Base-by-base conservation (phyloP, 129 eudicot genomes). In the Lactuca saligna region DNA sequence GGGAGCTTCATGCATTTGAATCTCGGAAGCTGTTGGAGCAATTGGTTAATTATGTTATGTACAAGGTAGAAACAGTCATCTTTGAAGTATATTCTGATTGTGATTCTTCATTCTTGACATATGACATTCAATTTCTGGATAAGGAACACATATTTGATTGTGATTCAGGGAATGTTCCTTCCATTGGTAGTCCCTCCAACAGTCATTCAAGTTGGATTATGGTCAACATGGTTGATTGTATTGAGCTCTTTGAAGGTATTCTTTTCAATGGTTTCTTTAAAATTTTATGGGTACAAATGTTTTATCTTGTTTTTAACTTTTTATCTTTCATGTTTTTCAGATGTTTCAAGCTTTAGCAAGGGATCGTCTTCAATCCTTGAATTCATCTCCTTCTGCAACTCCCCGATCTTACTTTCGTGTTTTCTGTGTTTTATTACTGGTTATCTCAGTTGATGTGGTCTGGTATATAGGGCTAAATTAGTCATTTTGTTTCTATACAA, bases 331-430 rank as follows among this genome's bases (percentile, higher is more conserved):
- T 42, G 44, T 39, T 7, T 64, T 65, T 50, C 75, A 89, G 98
- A 93, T 93, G 98, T 93, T 93, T 79, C 98, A 93, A 89, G 95
- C 96, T 57, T 83, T 93, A 76, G 95, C 96, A 63, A 86, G 92
- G 79, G 98, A 93, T 57, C 88, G 98, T 61, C 98, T 92, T 67
- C 96, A 92, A 63, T 91, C 95, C 17, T 58, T 92, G 76, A 92
- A 92, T 81, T 95, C 96, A 61, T 92, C 98, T 84, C 98, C 98
- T 71, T 82, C 96, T 55, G 96, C 85, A 65, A 89, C 98, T 70
- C 98, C 96, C 13, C 77, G 86, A 88, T 81, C 95, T 63, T 91
- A 91, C 82, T 88, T 88, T 55, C 98, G 98, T 55, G 98, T 86
- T 75, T 92, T 88, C 81, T 86, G 85, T 67, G 96, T 81, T 4